Conservation (phyloP, 345 rosid species). For the Populus ilicifolia region DNA sequence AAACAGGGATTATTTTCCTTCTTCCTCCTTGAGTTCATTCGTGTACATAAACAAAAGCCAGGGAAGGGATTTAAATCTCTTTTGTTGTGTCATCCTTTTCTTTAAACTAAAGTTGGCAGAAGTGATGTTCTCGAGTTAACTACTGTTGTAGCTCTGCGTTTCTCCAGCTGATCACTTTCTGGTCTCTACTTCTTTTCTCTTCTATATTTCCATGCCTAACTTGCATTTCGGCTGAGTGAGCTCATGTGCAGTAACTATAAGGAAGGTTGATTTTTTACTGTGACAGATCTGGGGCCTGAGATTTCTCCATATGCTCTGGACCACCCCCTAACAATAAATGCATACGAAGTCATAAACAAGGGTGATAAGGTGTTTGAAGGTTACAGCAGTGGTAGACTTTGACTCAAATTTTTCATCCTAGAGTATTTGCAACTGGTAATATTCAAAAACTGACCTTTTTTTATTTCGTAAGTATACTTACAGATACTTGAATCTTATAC, state of each 20-base stretch:
- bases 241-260: not conserved
- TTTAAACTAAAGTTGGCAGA: not conserved
- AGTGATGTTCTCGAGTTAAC: not conserved
- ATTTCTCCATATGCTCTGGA: not conserved
- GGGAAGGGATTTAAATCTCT: not conserved
- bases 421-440: not conserved
- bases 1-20: not conserved
- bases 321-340: not conserved
- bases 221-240: not conserved
- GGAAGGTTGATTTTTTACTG: not conserved
- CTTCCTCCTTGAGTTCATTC: not conserved
- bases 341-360: not conserved
- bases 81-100: not conserved
- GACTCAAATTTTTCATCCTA: not conserved
- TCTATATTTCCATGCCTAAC: not conserved
- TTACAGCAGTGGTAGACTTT: not conserved
- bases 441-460: not conserved
- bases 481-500: not conserved
- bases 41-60: constrained; percentile 12
- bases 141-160: not conserved
- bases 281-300: not conserved
- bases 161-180: not conserved
- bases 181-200: not conserved
- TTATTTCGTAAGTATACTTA: not conserved
- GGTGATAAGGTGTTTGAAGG: not conserved